Evolutionary conservation across 495 filamentous ascomycete species (phyloP), one percentile per base, ranked within the genome.

Genomic region (Hypoxylon subgilvum): DNA sequence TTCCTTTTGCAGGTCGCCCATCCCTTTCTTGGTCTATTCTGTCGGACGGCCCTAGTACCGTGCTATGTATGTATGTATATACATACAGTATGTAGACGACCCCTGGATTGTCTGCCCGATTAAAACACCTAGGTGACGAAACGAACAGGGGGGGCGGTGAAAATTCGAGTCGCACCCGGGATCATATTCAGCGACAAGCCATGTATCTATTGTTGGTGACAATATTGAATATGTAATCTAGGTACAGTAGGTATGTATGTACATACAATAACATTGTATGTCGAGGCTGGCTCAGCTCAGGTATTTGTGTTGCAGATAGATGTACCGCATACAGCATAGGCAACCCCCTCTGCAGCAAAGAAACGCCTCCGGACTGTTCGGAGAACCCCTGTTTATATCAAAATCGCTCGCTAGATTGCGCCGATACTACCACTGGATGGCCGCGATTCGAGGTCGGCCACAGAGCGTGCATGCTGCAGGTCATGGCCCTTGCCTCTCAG

Each of bases 361-460:
- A n/a, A 9, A 35, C 47, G 30, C 35, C 39, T 45, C 43, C 51
- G 58, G 45, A 6, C 44, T 46, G 25, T 13, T 56, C 46, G 52
- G 52, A 56, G 44, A 35, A 56, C 17, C 58, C 58, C 41, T 63
- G 52, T 36, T 57, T 18, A 34, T 51, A 48, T 63, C 43, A 52
- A 56, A 57, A 45, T 40, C 32, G 43, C 43, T 38, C 9, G 25
- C 7, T 19, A 22, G 28, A 9, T 13, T 35, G 14, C 6, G n/a
- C 12, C 25, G 36, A 28, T 44, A 54, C 36, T 42, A 27, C 35
- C 7, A 30, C 13, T 21, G 39, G 30, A 51, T 12, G 36, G 36
- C 49, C 48, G 27, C 41, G 59, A 63, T 52, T 31, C 32, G 47
- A 40, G 45, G 41, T n/a, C 45, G 47, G 60, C 36, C 52, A 31